phyloP scores from a whole-genome alignment of 805 yeast species.

The Lipomyces anomalus region DNA sequence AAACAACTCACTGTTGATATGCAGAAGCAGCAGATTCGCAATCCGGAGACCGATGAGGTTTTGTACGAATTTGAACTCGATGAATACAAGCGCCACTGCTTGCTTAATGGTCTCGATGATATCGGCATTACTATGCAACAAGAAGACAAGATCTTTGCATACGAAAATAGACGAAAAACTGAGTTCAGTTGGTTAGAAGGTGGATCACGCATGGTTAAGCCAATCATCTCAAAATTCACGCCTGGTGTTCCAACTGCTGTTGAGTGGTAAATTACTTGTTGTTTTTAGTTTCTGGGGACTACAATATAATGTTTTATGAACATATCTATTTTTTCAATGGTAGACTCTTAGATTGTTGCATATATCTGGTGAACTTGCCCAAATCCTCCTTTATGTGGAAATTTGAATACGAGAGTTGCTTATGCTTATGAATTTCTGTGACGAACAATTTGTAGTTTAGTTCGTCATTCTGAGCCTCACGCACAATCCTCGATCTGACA shows the following conservation, averaged over 20 bases:
- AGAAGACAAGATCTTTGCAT: conserved; percentile 66
- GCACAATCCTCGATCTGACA: no score
- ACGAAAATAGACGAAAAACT: conserved; percentile 70
- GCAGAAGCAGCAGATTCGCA: conserved; percentile 73
- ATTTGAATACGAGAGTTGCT: no score
- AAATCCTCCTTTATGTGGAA: no score
- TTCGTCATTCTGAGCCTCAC: no score
- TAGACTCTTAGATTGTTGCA: no score
- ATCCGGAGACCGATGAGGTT: conserved; percentile 57
- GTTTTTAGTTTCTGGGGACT: no score
- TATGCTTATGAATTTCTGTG: no score
- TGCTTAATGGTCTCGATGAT: conserved; percentile 92
- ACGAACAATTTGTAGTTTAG: no score
- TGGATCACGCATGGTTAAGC: conserved; percentile 16
- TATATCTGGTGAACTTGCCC: no score
- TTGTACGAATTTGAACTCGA: conserved; percentile 84
- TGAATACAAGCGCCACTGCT: conserved; percentile 88
- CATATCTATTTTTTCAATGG: no score
- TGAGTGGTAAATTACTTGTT: conserved; percentile 17
- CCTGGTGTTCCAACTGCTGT: conserved; percentile 24
- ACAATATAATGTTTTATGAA: no score
- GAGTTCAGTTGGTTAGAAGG: conserved; percentile 70
- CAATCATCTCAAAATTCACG: conserved; percentile 18
- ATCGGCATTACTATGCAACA: conserved; percentile 92
- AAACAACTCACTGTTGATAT: conserved; percentile 70